Base-by-base conservation (phyloP, 1,284 basidiomycete species). In the Sporisorium exsertum region DNA sequence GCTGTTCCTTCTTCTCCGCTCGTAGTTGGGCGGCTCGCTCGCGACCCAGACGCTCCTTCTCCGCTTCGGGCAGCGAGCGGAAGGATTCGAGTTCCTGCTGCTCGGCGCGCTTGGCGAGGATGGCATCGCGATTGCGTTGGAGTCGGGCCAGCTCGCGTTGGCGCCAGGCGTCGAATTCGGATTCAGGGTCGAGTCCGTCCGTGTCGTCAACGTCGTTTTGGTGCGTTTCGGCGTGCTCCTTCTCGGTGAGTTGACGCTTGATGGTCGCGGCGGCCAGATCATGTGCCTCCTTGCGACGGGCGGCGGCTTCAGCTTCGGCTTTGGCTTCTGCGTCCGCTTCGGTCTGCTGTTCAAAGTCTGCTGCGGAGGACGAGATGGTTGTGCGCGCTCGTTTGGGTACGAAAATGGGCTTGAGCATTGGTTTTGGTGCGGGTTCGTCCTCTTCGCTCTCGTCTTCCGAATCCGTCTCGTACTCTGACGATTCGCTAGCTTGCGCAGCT, bases 131-230 rank as follows among this genome's bases (percentile, higher is more conserved):
- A 86, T 98, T 95, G 60, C 92, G 90, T 85, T 95, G 93, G 67
- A 99, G 92, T 57, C 97, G 90, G 22, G 89, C 91, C 5, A 99
- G 89, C 85, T 99, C 97, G 64, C 97, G 91, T 50, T 96, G 86
- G 57, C 95, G 90, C 97, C 97, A 99, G 1, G 92, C 93, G 81
- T 96, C 94, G 78, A 99, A 99, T 86, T 99, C 97, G 54, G 87
- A 92, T 26, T 90, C 89, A 1, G 95, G 93, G 82, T 99, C 95
- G 52, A 95, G 84, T 1, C 93, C 95, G 83, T 99, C 97, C 1
- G 94, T 93, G 86, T 99, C 97, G 87, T 98, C 95, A 0, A 99
- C 89, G 68, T 97, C 95, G 1, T 55, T 59, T 16, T 92, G 92
- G 32, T 92, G 88, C 16, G 91, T 86, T 20, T 92, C 92, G 62